Base-by-base conservation (phyloP, 2,329 filamentous ascomycete genomes). In the Penicillium sp. region DNA sequence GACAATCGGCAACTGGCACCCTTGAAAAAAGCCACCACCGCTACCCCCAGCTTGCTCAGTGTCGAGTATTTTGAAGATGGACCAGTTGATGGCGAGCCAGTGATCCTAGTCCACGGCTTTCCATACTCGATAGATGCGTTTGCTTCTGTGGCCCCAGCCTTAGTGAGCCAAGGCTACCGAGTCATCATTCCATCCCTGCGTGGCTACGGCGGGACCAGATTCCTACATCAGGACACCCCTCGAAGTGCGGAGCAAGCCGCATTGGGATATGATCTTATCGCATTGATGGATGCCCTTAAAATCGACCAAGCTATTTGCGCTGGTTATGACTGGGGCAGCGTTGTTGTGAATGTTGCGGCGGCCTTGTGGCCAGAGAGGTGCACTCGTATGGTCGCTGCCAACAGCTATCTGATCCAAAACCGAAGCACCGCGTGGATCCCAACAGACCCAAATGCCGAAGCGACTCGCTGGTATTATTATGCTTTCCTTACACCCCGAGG, bases 271-370 rank as follows among this genome's bases (percentile, higher is more conserved):
- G 65, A 68, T 16, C 36, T 69, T 8, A 59, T 69, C 18, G 61
- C 60, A 21, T 57, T 68, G 1, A 56, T 67, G 43, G 64, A 68
- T 45, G 59, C 54, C 7, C 53, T 67, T 0, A n/a, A 56, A 8
- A 65, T 66, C 16, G 48, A 58, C 3, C 63, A 55, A 31, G 65
- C 65, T 8, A 61, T 67, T 5, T 59, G 67, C 32, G 66, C 64
- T 3, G 67, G 67, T 14, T 67, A 64, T 46, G 67, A 69, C 45
- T 69, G 67, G 66, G 67, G 66, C 11, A 62, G 63, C 5, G 56
- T 63, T 1, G 64, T 45, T n/a, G 63, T 64, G 14, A 65, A 62
- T 31, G 64, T 63, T 9, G 38, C 38, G 16, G 9, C 38, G 5
- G 67, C 67, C n/a, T 38, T 69, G 14, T 68, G 63, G 64, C 66